Conservation (phyloP, 2,329 filamentous ascomycete genomes). For the Gaeumannomyces tritici region DNA sequence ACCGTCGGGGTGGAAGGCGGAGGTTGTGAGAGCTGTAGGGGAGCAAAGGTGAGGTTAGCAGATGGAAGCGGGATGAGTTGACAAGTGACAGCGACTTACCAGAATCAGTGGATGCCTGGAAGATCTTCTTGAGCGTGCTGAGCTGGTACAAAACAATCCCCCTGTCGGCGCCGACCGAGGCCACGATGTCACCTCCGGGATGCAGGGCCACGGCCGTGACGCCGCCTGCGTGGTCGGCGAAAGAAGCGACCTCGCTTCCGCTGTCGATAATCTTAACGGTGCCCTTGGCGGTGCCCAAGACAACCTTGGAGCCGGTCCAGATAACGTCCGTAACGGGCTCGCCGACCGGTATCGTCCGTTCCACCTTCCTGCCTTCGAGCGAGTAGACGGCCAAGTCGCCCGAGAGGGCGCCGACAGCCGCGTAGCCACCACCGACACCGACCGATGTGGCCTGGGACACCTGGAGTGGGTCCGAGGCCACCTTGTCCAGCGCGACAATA, state of each 20-base stretch:
- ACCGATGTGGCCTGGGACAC: constrained; percentile 40
- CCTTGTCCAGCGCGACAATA: constrained; percentile 41
- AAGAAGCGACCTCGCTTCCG: constrained; percentile 57
- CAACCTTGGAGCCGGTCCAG: constrained; percentile 59
- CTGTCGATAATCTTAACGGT: constrained; percentile 71
- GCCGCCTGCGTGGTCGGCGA: constrained; percentile 75
- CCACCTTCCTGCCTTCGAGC: constrained; percentile 54
- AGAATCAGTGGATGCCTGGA: constrained; percentile 70
- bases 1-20: constrained; percentile 92
- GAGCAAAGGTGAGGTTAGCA: neutral
- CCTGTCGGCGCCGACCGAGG: constrained; percentile 85
- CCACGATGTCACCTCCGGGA: constrained; percentile 72
- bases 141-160: constrained; percentile 87
- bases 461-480: constrained; percentile 34
- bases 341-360: constrained; percentile 56
- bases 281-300: constrained; percentile 67
- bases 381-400: constrained; percentile 71
- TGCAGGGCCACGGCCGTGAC: constrained; percentile 72
- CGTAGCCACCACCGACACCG: constrained; percentile 48
- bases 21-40: constrained; percentile 57
- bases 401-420: constrained; percentile 64
- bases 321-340: constrained; percentile 56
- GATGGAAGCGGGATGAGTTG: neutral
- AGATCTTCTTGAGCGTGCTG: constrained; percentile 53
- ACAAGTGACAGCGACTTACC: constrained; percentile 44